Evolutionary conservation across 2,329 filamentous ascomycete species (phyloP), one percentile per base, ranked within the genome.

Genomic region (Capronia epimyces): DNA sequence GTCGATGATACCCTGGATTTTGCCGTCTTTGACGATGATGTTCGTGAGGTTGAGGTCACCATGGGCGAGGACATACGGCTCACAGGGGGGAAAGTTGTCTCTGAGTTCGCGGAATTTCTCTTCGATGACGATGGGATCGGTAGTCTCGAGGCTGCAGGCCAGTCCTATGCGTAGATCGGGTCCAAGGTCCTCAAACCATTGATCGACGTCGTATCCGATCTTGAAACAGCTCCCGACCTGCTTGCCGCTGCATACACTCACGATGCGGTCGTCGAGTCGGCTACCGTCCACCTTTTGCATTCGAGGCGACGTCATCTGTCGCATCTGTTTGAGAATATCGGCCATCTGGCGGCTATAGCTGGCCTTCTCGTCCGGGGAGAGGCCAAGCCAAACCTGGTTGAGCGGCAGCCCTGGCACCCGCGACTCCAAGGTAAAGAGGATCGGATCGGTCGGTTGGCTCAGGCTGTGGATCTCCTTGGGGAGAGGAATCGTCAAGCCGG

Each of bases 11-110:
- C 46, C 60, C n/a, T 56, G 50, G 16, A 64, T 58, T 31, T 52
- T 61, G 8, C 55, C 60, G 49, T 62, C 59, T 22, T 48, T 41
- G 16, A 63, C 53, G 27, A 66, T 62, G 36, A 66, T 59, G 42
- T 65, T 65, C 0, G 53, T 56, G 16, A 65, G 34, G 42, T 63
- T 61, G 3, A 66, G 57, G 45, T 65, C 60, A 12, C 56, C 60
- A 45, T 65, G 60, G 31, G 59, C 61, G 21, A 65, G 54, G 1
- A 64, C 57, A 48, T 61, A 66, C 2, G 60, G 60, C 10, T 51
- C 56, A 7, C 57, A 57, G 32, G 53, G 56, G 1, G 58, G 58
- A 13, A 65, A 46, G 2, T 13, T 39, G 22, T 39, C 24, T 32
- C 49, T 49, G 18, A 53, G 9, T 16, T 49, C 16, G 31, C 45